Percentiles rank a stretch among this genome's conserved stretches.
These are phyloP conservation scores for Neofusicoccum sp. DNA, from an alignment of 2,329 filamentous ascomycete species.

Conservation along the genomic window DNA sequence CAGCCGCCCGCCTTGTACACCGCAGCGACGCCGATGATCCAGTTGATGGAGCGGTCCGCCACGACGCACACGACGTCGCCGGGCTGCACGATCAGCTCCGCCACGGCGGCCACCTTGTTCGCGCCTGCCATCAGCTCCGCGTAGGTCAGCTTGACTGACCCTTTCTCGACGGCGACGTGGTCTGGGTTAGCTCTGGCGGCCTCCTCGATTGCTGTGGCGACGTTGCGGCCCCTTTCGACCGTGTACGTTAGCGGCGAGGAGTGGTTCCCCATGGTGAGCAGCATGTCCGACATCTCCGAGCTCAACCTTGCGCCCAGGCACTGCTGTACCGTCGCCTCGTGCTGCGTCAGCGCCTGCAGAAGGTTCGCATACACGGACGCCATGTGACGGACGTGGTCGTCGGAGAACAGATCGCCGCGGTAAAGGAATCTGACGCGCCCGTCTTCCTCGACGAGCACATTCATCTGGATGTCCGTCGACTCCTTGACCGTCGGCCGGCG, in stretches of 20 bases:
- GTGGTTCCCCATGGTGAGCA: background rate
- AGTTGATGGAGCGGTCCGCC: constrained; percentile 34
- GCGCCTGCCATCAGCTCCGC: background rate
- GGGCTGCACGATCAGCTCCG: background rate
- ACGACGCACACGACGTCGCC: constrained; percentile 36
- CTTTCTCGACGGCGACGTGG: background rate
- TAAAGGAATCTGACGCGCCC: background rate
- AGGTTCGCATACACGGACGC: background rate
- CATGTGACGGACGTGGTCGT: background rate
- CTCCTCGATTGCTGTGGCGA: background rate
- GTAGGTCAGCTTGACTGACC: background rate
- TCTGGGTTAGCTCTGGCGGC: background rate
- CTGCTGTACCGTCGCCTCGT: background rate
- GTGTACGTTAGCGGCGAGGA: background rate
- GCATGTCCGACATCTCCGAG: background rate
- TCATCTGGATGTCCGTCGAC: background rate
- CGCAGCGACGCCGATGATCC: constrained; percentile 37
- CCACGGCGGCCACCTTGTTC: background rate
- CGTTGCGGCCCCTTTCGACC: background rate
- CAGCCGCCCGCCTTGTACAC: constrained; percentile 28
- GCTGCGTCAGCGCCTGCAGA: background rate
- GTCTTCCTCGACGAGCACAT: background rate
- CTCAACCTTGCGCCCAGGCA: background rate
- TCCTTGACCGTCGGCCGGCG: background rate
- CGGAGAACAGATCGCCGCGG: background rate